A percentile compares a stretch with the other conserved stretches of the same genome.
Conservation (phyloP, 768 basidiomycete genomes). For the Suillus weaverae region DNA sequence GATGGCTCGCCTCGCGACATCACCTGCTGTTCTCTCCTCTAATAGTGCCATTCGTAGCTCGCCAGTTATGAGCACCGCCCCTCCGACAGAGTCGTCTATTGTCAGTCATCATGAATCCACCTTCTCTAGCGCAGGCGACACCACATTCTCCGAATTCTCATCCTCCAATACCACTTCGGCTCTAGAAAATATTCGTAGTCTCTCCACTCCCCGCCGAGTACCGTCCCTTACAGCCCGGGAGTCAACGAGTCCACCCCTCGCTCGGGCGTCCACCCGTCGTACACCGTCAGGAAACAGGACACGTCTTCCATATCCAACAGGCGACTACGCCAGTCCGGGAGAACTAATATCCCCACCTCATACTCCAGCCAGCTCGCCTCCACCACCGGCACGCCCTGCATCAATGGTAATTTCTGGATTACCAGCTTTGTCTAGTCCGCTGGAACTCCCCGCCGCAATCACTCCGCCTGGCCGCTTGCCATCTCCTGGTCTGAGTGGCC, state of each 20-base stretch:
- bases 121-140: slow-evolving; percentile 12
- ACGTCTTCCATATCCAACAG: slow-evolving; percentile 78
- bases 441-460: slow-evolving; percentile 19
- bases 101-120: slow-evolving; percentile 30
- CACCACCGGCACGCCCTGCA: slow-evolving; percentile 39
- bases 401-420: slow-evolving; percentile 48
- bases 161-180: slow-evolving; percentile 15
- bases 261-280: slow-evolving; percentile 42
- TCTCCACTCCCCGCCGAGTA: slow-evolving; percentile 31
- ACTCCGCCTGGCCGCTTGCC: slow-evolving; percentile 25
- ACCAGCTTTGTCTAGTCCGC: slow-evolving; percentile 30
- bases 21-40: slow-evolving; percentile 45
- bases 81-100: slow-evolving; percentile 50
- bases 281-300: slow-evolving; percentile 31
- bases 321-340: slow-evolving; percentile 74
- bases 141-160: slow-evolving; percentile 10
- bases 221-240: slow-evolving; percentile 51
- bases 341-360: slow-evolving; percentile 38
- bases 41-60: slow-evolving; percentile 47
- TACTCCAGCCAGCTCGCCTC: slow-evolving; percentile 49
- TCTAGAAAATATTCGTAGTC: slow-evolving; percentile 14
- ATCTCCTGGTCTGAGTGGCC: slow-evolving; percentile 28
- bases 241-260: slow-evolving; percentile 63
- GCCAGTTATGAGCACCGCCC: slow-evolving; percentile 44
- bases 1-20: slow-evolving; percentile 70